Base-by-base conservation (phyloP, 2,329 filamentous ascomycete species). In the Ceratocystis eucalypticola region DNA sequence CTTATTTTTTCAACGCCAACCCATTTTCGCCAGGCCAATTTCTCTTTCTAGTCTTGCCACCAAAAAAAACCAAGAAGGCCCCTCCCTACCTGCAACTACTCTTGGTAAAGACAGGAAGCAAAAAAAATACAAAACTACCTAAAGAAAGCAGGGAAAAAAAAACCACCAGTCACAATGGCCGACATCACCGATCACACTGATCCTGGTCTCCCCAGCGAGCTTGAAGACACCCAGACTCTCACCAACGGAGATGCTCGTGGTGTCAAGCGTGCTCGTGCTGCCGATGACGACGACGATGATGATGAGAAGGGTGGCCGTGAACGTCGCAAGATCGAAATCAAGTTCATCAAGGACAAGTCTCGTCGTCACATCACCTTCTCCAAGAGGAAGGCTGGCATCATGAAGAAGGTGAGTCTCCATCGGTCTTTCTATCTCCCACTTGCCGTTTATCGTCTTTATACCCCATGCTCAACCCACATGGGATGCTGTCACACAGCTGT, bases 321-420 rank as follows among this genome's bases (percentile, higher is more conserved):
- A 84, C 88, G 94, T 75, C 87, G 94, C 80, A 99, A 99, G 88
- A 99, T 99, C 74, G 94, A 99, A 79, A 99, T 99, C 81, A 99
- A 99, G 84, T 99, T 99, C 80, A 99, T 99, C 78, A 93, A 92
- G 78, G 94, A 99, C 80, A 99, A 99, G 82, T 97, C 93, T 80
- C 91, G 94, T 80, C 89, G 94, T 70, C 94, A 99, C 81, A 99
- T 97, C 76, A 97, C 94, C 74, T 97, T 99, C 78, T 97, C 93
- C 72, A 99, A 99, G 86, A 91, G 94, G 77, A 99, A 99, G 82
- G 94, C 94, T 66, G 94, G 94, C 73, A 97, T 99, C 78, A 97
- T 99, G 94, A 97, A 99, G 84, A 97, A 97, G 91, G 94, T 96
- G 76, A 72, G 86, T 82, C 20, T 30, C 12, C 1, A 25, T 25